A percentile compares a stretch with the other conserved stretches of the same genome.
These are phyloP conservation scores for Adansonia rubrostipa DNA, from an alignment of 441 rosid genomes.

Conservation along the genomic window DNA sequence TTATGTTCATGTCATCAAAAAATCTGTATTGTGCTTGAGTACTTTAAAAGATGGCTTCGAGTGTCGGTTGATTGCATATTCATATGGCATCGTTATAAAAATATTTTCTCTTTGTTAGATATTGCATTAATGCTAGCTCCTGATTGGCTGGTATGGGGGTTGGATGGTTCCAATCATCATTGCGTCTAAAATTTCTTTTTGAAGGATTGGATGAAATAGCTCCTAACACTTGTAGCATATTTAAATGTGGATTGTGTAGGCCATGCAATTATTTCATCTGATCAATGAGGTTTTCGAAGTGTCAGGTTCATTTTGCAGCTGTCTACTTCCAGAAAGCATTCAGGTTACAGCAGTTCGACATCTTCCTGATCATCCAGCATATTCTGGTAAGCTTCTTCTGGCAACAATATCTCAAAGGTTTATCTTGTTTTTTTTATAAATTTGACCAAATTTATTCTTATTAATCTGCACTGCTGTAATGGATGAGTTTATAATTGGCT, in stretches of 20 bases:
- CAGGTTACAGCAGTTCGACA: constrained; percentile 81
- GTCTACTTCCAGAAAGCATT: constrained; percentile 88
- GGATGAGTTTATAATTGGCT: constrained; percentile 3
- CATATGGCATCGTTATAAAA: constrained; percentile 18
- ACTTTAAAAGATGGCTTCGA: constrained; percentile 10
- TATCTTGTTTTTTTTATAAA: not conserved
- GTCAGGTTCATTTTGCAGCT: constrained; percentile 93
- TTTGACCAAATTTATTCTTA: not conserved
- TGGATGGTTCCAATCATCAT: not conserved
- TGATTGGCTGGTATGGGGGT: constrained; percentile 13
- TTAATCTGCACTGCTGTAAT: not conserved
- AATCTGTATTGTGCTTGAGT: constrained; percentile 13
- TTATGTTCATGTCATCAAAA: constrained; percentile 1
- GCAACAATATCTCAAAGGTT: not conserved
- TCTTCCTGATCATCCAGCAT: constrained; percentile 70
- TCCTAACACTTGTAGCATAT: constrained; percentile 12
- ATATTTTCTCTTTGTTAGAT: not conserved
- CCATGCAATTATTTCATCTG: constrained; percentile 22
- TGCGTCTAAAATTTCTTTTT: not conserved
- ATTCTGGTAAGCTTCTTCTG: constrained; percentile 59
- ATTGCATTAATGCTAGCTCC: not conserved
- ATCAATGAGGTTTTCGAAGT: constrained; percentile 31
- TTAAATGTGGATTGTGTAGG: constrained; percentile 14
- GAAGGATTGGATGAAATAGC: constrained; percentile 13
- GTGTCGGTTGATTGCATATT: constrained; percentile 6